Percentiles rank a stretch among this genome's conserved stretches.
Conservation (phyloP, 2,329 filamentous ascomycete genomes). For the Botrytis cinerea region DNA sequence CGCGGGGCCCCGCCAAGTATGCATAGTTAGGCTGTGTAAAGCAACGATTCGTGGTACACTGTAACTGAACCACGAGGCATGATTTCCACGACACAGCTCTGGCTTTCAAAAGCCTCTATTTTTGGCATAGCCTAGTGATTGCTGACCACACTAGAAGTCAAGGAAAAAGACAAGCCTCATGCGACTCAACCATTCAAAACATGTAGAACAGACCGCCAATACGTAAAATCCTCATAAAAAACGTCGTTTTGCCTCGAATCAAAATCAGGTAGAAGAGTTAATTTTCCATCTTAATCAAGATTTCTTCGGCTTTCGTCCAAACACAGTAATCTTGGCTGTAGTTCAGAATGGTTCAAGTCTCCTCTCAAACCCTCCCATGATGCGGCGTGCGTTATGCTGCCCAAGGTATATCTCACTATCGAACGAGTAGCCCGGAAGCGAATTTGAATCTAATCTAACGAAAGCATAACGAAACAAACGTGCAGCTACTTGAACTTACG, state of each 20-base stretch:
- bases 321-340: neutral
- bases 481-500: neutral
- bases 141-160: neutral
- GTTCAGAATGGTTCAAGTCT: neutral
- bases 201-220: neutral
- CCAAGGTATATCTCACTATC: neutral
- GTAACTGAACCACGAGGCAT: slow-evolving; percentile 1
- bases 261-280: neutral
- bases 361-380: neutral
- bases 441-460: neutral
- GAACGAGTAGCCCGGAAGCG: neutral
- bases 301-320: neutral
- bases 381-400: neutral
- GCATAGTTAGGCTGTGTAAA: neutral
- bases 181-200: neutral
- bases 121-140: neutral
- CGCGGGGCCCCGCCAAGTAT: slow-evolving; percentile 10
- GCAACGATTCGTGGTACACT: neutral
- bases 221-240: neutral
- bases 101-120: neutral
- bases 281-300: neutral
- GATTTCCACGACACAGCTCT: neutral
- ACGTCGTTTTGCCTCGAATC: neutral
- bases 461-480: neutral
- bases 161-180: neutral